Percentiles rank a stretch among this genome's conserved stretches.
Evolutionary conservation across 352 stramenopile species (phyloP).

Genomic region (Thalassiosira pacifica): DNA sequence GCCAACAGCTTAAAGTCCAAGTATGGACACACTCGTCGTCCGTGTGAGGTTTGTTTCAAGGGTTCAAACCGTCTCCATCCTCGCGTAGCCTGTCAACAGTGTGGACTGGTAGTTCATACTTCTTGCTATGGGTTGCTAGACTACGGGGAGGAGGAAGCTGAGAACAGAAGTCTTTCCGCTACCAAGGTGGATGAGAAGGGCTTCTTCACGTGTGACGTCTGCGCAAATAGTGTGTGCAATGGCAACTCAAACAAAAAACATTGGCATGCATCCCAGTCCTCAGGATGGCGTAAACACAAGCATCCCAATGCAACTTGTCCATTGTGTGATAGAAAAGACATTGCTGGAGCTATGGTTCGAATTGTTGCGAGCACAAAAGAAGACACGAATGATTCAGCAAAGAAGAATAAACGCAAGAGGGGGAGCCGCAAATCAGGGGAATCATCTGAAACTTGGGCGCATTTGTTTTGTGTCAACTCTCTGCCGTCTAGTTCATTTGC

Average conservation of each 20-base stretch:
- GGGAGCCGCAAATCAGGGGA: conserved; percentile 27
- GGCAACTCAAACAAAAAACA: conserved; percentile 11
- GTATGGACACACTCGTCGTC: conserved; percentile 58
- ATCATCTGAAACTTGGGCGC: conserved; percentile 46
- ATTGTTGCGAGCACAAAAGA: too few relatives aligned
- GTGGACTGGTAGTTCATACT: conserved; percentile 61
- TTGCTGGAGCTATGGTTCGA: conserved; percentile 55
- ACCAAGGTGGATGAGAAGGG: conserved; percentile 49
- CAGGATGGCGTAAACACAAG: conserved; percentile 48
- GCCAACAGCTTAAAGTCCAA: conserved; percentile 25
- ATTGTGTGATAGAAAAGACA: conserved; percentile 40
- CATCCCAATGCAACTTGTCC: conserved; percentile 44
- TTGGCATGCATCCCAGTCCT: conserved; percentile 29
- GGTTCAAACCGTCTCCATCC: conserved; percentile 21
- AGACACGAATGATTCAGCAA: too few relatives aligned
- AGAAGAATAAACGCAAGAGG: conserved; percentile 19
- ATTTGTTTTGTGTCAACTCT: conserved; percentile 57
- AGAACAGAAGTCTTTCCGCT: too few relatives aligned
- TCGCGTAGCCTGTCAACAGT: conserved; percentile 53
- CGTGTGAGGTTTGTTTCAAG: conserved; percentile 63
- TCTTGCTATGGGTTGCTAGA: conserved; percentile 58
- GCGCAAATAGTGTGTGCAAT: conserved; percentile 1
- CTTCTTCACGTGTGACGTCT: conserved; percentile 63
- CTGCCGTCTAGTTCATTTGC: conserved; percentile 3
- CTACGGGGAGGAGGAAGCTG: conserved; percentile 17